These are phyloP conservation scores for Russula griseocarnosa DNA, from an alignment of 768 basidiomycete genomes.

Conservation along the genomic window DNA sequence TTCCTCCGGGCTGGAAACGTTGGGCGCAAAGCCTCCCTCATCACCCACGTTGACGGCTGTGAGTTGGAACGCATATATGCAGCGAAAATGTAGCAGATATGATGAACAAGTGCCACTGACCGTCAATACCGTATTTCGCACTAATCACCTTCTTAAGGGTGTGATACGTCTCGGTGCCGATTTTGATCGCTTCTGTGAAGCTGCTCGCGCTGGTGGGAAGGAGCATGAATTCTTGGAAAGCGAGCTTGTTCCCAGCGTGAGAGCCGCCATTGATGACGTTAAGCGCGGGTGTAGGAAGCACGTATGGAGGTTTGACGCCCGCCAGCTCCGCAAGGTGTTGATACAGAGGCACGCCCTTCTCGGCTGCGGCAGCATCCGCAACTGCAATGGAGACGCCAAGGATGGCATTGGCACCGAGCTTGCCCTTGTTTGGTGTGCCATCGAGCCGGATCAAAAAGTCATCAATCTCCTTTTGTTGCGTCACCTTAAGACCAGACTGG, in stretches of 20 bases:
- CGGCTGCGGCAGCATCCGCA: conserved; percentile 86
- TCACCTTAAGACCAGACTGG: conserved; percentile 77
- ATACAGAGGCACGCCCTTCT: conserved; percentile 95
- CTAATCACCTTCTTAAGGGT: conserved; percentile 98
- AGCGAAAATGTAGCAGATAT: conserved; percentile 16
- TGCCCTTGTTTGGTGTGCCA: conserved; percentile 97
- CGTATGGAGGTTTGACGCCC: conserved; percentile 89
- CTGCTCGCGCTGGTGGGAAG: conserved; percentile 87
- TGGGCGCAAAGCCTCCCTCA: conserved; percentile 99
- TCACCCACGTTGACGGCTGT: conserved; percentile 99
- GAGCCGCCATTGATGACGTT: conserved; percentile 99
- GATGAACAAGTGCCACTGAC: conserved; percentile 42
- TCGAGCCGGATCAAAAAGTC: conserved; percentile 98
- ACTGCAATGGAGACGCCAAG: conserved; percentile 97
- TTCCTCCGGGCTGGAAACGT: conserved; percentile 95
- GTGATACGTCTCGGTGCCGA: conserved; percentile 97
- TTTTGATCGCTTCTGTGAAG: conserved; percentile 98
- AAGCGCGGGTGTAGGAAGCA: conserved; percentile 90
- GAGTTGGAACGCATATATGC: conserved; percentile 19
- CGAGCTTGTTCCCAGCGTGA: conserved; percentile 98
- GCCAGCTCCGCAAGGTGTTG: conserved; percentile 94
- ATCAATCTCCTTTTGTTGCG: conserved; percentile 91
- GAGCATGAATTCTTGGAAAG: conserved; percentile 99
- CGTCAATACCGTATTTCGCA: conserved; percentile 98
- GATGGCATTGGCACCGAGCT: conserved; percentile 98